A percentile compares a stretch with the other conserved stretches of the same genome.
phyloP scores from a whole-genome alignment of 371 early-diverging fungal genomes.

The Ordospora colligata region DNA sequence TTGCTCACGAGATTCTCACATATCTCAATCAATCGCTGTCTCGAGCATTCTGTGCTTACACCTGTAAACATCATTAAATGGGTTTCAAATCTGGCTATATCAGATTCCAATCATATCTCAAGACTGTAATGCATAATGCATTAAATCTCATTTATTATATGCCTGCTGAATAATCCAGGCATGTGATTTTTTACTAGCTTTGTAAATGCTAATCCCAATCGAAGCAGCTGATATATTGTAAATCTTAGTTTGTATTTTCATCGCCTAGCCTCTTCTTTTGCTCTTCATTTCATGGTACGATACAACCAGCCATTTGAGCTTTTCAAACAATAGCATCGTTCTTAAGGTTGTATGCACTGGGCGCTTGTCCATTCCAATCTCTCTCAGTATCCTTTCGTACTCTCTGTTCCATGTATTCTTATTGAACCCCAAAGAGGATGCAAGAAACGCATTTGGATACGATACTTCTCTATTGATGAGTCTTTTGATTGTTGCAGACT shows the following conservation, averaged over 20 bases:
- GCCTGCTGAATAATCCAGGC: too few species aligned
- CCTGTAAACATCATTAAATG: too few species aligned
- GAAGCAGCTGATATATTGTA: background rate
- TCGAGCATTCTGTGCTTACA: background rate
- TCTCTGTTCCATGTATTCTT: slow-evolving; percentile 54
- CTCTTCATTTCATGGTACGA: slow-evolving; percentile 44
- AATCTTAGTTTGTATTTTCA: background rate
- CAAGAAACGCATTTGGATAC: slow-evolving; percentile 44
- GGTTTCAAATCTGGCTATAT: too few species aligned
- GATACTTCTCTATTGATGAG: slow-evolving; percentile 15
- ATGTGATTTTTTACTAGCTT: background rate
- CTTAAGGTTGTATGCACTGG: slow-evolving; percentile 36
- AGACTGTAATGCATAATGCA: too few species aligned
- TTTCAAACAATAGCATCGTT: slow-evolving; percentile 54
- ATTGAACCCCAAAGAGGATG: slow-evolving; percentile 44
- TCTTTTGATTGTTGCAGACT: background rate
- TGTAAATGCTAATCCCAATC: background rate
- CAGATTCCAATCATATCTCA: too few species aligned
- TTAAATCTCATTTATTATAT: too few species aligned
- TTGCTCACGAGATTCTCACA: background rate
- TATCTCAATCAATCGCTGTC: background rate
- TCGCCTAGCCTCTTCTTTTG: slow-evolving; percentile 16
- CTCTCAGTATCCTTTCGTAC: slow-evolving; percentile 43
- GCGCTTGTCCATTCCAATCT: slow-evolving; percentile 46
- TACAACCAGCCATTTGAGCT: slow-evolving; percentile 53